Conservation (phyloP, 805 yeast species). For the Candida tallmaniae region DNA sequence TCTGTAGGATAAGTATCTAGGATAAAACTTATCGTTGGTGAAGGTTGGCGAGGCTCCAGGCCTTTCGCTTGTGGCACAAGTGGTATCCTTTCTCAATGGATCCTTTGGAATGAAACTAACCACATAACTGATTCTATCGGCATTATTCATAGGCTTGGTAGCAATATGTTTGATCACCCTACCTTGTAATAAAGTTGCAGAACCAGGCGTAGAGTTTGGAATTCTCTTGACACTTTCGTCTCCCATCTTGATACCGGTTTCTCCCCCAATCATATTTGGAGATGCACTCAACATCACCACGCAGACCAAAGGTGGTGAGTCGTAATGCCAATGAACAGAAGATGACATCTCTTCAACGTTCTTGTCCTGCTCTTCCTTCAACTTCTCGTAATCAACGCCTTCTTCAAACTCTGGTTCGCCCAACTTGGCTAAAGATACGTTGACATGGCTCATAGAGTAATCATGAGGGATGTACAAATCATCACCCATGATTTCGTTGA, state of each 20-base stretch:
- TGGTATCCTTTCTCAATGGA: conserved; percentile 28
- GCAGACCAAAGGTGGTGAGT: conserved; percentile 11
- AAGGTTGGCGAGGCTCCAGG: conserved; percentile 31
- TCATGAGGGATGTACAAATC: conserved; percentile 16
- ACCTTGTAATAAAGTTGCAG: conserved; percentile 18
- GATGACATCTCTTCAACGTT: conserved; percentile 7
- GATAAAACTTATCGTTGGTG: conserved; percentile 23
- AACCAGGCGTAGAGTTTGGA: conserved; percentile 15
- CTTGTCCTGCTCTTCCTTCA: conserved; percentile 9
- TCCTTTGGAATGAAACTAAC: conserved; percentile 39
- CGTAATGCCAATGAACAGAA: conserved; percentile 12
- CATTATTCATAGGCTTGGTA: conserved; percentile 19
- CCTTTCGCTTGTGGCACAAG: conserved; percentile 36
- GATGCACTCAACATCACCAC: conserved; percentile 12
- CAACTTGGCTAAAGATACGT: conserved; percentile 13
- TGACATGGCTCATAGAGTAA: conserved; percentile 20
- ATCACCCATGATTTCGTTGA: conserved; percentile 18
- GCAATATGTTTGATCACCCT: conserved; percentile 20
- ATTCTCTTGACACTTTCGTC: conserved; percentile 12
- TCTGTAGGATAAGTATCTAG: conserved; percentile 24
- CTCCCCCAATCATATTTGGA: conserved; percentile 12
- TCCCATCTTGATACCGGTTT: conserved; percentile 13
- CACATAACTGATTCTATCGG: conserved; percentile 40
- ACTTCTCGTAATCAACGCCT: conserved; percentile 5
- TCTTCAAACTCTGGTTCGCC: conserved; percentile 6